Conservation (phyloP, 805 yeast genomes). For the Sugiyamaella qingdaonensis region DNA sequence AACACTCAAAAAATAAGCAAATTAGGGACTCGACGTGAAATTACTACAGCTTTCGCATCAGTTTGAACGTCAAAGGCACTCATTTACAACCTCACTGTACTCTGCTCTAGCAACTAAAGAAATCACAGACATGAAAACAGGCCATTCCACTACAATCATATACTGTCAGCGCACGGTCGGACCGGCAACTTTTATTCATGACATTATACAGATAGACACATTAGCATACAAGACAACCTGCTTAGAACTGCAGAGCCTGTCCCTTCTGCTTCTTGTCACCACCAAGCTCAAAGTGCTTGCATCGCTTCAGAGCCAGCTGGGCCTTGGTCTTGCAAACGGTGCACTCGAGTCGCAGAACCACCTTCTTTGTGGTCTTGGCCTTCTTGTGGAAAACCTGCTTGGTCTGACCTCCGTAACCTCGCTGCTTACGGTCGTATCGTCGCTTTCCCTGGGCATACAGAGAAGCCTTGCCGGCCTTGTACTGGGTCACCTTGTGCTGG, state of each 20-base stretch:
- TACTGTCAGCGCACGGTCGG: background rate
- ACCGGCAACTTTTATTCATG: background rate
- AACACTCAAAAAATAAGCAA: no score
- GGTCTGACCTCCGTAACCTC: slow-evolving; percentile 99
- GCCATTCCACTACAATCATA: no score
- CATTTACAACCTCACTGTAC: no score
- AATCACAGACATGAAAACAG: no score
- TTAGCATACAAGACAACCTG: slow-evolving; percentile 20
- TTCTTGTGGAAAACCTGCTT: slow-evolving; percentile 99
- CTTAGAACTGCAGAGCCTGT: slow-evolving; percentile 98
- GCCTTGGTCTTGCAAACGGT: slow-evolving; percentile 97
- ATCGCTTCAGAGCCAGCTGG: slow-evolving; percentile 97
- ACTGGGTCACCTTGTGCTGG: slow-evolving; percentile 99
- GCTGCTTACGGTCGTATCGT: slow-evolving; percentile 99
- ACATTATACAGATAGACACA: slow-evolving; percentile 12
- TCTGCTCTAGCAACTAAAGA: no score
- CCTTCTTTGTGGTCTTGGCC: slow-evolving; percentile 99
- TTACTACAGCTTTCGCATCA: no score
- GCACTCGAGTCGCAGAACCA: slow-evolving; percentile 99
- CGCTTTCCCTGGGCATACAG: slow-evolving; percentile 99
- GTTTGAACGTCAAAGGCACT: no score
- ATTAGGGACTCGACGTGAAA: no score
- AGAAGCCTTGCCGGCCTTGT: slow-evolving; percentile 99
- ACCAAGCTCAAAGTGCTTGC: slow-evolving; percentile 99
- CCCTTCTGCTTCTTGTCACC: slow-evolving; percentile 99